Evolutionary conservation across 2,329 filamentous ascomycete species (phyloP).

Genomic region (Clarireedia homoeocarpa): DNA sequence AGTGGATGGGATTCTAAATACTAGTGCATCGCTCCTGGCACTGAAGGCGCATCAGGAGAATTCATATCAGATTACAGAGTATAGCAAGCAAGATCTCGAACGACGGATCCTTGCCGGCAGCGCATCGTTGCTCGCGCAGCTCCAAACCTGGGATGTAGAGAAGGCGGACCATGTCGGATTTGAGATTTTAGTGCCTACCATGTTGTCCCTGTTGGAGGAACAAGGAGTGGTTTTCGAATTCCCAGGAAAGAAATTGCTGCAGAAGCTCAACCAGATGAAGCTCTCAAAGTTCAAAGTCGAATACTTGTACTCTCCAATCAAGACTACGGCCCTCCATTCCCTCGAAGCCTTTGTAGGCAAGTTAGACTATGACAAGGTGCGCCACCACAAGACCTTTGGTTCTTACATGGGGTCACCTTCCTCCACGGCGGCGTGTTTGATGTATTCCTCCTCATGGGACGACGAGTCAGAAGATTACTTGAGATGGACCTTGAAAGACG

Average conservation of each 20-base stretch:
- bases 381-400: not conserved
- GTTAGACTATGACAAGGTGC: conserved; percentile 30
- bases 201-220: not conserved
- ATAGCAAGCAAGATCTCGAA: too few relatives aligned
- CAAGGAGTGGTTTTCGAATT: not conserved
- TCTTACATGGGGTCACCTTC: not conserved
- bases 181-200: conserved; percentile 3
- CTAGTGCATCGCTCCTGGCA: not conserved
- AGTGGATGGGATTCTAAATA: conserved; percentile 1
- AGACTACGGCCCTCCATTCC: conserved; percentile 30
- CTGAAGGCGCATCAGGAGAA: not conserved
- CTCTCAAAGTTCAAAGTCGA: conserved; percentile 25
- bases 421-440: not conserved
- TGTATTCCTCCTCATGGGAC: not conserved
- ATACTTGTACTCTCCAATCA: conserved; percentile 21
- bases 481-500: not conserved
- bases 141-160: not conserved
- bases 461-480: not conserved
- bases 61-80: too few relatives aligned
- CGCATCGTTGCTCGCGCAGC: not conserved
- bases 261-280: conserved; percentile 25
- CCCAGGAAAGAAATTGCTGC: not conserved
- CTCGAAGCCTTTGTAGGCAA: conserved; percentile 33
- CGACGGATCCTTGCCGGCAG: too few relatives aligned
- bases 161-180: not conserved